Evolutionary conservation across 305 asterid species (phyloP).

Genomic region (Fraxinus dipetala): DNA sequence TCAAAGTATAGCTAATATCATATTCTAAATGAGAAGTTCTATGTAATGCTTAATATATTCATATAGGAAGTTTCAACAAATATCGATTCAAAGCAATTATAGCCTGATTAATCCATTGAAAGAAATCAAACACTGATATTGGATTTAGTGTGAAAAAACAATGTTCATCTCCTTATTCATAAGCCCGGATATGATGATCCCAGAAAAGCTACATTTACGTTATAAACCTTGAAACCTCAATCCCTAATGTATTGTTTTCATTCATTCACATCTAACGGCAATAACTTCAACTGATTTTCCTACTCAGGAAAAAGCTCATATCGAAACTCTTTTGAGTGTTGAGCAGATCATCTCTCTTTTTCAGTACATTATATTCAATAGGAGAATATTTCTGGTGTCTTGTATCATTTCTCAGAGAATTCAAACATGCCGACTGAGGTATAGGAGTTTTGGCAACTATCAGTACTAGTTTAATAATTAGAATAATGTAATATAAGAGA

Average conservation of each 20-base stretch:
- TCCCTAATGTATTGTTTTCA: background rate
- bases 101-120: background rate
- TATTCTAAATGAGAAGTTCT: background rate
- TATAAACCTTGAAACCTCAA: constrained; percentile 5
- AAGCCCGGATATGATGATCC: background rate
- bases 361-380: background rate
- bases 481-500: background rate
- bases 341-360: background rate
- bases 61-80: background rate
- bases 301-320: background rate
- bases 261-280: background rate
- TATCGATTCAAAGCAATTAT: background rate
- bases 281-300: background rate
- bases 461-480: background rate
- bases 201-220: background rate
- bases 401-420: background rate
- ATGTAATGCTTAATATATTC: background rate
- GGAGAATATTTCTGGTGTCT: background rate
- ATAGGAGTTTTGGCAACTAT: background rate
- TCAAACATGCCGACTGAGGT: background rate
- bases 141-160: background rate
- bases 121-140: background rate
- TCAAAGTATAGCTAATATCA: background rate
- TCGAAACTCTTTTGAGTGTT: background rate
- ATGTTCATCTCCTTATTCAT: background rate